Percentiles rank a stretch among this genome's conserved stretches.
Evolutionary conservation across 75 land plant genomes (phyloP).

Genomic region (Pinus tabuliformis): DNA sequence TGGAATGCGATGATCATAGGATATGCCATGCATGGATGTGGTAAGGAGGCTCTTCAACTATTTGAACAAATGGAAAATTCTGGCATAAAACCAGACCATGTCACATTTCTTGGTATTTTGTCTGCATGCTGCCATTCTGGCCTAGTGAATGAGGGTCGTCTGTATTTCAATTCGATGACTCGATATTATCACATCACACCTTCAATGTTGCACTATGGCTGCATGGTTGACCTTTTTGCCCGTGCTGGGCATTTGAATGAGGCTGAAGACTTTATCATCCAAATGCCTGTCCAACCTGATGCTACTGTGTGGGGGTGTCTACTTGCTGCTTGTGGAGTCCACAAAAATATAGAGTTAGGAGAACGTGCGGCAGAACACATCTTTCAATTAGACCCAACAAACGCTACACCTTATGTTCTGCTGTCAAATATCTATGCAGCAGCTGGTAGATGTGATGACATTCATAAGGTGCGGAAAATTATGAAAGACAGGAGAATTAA

Average conservation of each 20-base stretch:
- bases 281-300: conserved; percentile 38
- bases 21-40: conserved; percentile 33
- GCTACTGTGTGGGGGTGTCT: conserved; percentile 40
- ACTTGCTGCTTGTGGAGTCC: conserved; percentile 48
- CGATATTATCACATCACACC: conserved; percentile 32
- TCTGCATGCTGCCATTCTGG: conserved; percentile 62
- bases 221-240: conserved; percentile 48
- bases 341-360: conserved; percentile 37
- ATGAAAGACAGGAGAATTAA: conserved; percentile 9
- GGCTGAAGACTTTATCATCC: conserved; percentile 29
- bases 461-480: conserved; percentile 12
- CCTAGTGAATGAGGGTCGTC: conserved; percentile 26
- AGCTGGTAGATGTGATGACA: conserved; percentile 24
- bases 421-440: conserved; percentile 31
- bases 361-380: conserved; percentile 31
- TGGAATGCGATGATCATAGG: conserved; percentile 45
- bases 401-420: conserved; percentile 35
- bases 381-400: conserved; percentile 29
- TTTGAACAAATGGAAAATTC: conserved; percentile 27
- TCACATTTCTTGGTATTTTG: conserved; percentile 39
- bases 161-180: conserved; percentile 33
- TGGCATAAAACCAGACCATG: conserved; percentile 39
- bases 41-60: conserved; percentile 26
- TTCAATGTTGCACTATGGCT: conserved; percentile 38
- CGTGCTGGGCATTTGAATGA: conserved; percentile 35